Evolutionary conservation across 1,284 basidiomycete genomes (phyloP).

Genomic region (Earliella scabrosa): DNA sequence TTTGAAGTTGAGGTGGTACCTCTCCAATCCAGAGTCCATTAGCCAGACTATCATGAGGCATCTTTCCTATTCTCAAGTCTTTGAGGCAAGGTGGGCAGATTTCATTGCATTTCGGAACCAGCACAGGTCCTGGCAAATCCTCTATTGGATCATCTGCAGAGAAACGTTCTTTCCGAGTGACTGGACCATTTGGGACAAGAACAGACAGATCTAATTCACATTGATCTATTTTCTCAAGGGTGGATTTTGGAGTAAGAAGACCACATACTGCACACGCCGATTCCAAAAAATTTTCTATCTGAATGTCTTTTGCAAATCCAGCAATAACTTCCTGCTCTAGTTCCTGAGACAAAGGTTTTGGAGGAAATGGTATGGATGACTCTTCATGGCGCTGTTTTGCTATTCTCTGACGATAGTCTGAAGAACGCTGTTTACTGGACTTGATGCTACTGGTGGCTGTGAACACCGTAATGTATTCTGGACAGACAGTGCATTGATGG

Average conservation of each 20-base stretch:
- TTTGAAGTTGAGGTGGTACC: not conserved
- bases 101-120: not conserved
- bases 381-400: too few relatives aligned
- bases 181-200: too few relatives aligned
- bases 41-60: not conserved
- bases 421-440: not conserved
- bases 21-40: not conserved
- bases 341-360: not conserved
- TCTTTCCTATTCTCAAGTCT: not conserved
- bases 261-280: constrained; percentile 16
- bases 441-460: not conserved
- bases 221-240: not conserved
- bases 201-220: too few relatives aligned
- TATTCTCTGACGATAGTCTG: too few relatives aligned
- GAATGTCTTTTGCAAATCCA: not conserved
- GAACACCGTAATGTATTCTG: not conserved
- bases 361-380: not conserved
- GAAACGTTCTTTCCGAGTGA: too few relatives aligned
- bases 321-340: not conserved
- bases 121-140: not conserved
- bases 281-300: constrained; percentile 4
- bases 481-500: not conserved
- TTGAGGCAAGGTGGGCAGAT: not conserved
- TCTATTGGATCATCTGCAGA: too few relatives aligned
- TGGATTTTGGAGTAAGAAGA: not conserved